Base-by-base conservation (phyloP, 495 filamentous ascomycete genomes). In the Saxophila tyrrhenica region DNA sequence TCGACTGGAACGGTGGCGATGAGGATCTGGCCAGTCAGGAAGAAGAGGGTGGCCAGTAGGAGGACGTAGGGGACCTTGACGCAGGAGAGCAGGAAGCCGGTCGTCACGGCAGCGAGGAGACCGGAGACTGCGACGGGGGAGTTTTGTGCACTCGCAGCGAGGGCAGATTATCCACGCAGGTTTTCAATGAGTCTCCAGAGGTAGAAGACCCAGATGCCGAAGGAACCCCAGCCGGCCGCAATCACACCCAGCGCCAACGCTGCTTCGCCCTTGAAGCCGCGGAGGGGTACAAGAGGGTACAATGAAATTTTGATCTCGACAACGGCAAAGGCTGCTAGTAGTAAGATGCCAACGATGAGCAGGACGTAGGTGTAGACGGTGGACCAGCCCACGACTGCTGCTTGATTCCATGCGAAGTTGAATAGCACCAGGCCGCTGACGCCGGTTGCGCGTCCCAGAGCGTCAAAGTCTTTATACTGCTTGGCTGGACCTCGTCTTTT, bases 181-280 rank as follows among this genome's bases (percentile, higher is more conserved):
- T 65, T 56, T 51, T 69, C 57, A 11, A 74, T 55, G 51, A 77
- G 71, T 0, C 69, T 56, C 49, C 64, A 75, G 46, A 67, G 50
- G 59, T 79, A 80, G 60, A 68, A 76, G 13, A 74, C 55, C 66
- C 72, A 76, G 5, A 63, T 80, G 16, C 80, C 80, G 51, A 84
- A 84, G 54, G 69, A 73, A 50, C 70, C 71, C 83, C 81, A 85
- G 2, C 80, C 83, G 16, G 65, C 63, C 1, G 75, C 73, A 19
- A 81, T 69, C 50, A 75, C 76, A 5, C 65, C 74, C 10, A 84
- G 65, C 23, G 81, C 74, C 61, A 77, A 79, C 3, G 68, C 71
- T 2, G 77, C 64, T 32, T 81, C 73, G 15, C 65, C 67, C 0
- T 67, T 72, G 29, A 84, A 69, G 2, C 70, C 70, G 5, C 68